phyloP scores from a whole-genome alignment of 106 monocot species.

The Narthecium ossifragum region DNA sequence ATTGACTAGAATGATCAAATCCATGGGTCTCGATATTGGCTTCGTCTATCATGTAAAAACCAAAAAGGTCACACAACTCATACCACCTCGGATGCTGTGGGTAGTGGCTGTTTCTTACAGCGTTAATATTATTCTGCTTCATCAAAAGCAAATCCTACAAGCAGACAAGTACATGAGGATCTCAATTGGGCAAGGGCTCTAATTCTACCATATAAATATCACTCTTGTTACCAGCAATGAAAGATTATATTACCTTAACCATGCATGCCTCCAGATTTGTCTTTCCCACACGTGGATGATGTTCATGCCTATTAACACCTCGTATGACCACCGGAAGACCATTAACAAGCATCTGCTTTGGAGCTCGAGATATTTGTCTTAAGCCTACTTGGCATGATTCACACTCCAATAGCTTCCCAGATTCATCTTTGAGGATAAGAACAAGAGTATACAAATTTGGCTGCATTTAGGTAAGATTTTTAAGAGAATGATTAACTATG shows the following conservation, averaged over 20 bases:
- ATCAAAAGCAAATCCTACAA: slow-evolving; percentile 91
- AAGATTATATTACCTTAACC: slow-evolving; percentile 75
- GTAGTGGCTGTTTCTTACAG: slow-evolving; percentile 99
- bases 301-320: slow-evolving; percentile 97
- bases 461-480: slow-evolving; percentile 28
- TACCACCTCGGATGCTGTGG: slow-evolving; percentile 98
- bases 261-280: slow-evolving; percentile 91
- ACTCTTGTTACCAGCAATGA: not conserved
- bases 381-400: slow-evolving; percentile 98
- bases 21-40: slow-evolving; percentile 99
- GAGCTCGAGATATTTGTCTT: slow-evolving; percentile 56
- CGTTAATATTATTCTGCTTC: slow-evolving; percentile 96
- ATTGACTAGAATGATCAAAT: slow-evolving; percentile 52
- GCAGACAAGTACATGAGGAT: slow-evolving; percentile 2
- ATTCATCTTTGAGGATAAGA: slow-evolving; percentile 65
- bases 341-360: slow-evolving; percentile 89
- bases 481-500: not conserved
- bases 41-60: slow-evolving; percentile 94
- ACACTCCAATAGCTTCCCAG: slow-evolving; percentile 77
- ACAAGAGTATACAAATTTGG: slow-evolving; percentile 95
- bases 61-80: slow-evolving; percentile 95
- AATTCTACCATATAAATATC: no score
- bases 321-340: slow-evolving; percentile 76
- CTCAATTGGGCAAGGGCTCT: not conserved
- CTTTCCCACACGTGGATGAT: slow-evolving; percentile 93